These are phyloP conservation scores for Thelephora terrestris DNA, from an alignment of 1,284 basidiomycete genomes.

Conservation along the genomic window DNA sequence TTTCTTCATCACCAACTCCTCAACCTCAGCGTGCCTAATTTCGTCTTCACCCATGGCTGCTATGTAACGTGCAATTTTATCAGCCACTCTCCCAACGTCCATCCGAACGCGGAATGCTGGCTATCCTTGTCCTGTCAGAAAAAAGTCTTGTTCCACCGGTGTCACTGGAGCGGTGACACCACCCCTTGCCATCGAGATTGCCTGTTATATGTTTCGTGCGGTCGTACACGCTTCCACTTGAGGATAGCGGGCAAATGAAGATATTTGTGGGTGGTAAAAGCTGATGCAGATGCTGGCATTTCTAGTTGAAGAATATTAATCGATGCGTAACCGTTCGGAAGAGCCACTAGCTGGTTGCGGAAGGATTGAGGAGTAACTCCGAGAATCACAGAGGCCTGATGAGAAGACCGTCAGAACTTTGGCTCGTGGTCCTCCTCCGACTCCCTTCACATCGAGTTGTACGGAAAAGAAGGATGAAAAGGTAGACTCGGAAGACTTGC, in stretches of 20 bases:
- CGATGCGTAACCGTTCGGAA: background rate
- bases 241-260: conserved; percentile 70
- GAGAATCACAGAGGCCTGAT: too few relatives aligned
- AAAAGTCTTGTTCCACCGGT: conserved; percentile 67
- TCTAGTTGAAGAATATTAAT: background rate
- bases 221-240: conserved; percentile 79
- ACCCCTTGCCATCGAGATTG: conserved; percentile 83
- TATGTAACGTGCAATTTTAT: conserved; percentile 13
- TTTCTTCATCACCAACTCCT: conserved; percentile 41
- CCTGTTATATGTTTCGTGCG: conserved; percentile 82
- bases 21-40: conserved; percentile 17
- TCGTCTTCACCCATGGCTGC: conserved; percentile 9
- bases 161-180: conserved; percentile 74
- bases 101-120: conserved; percentile 68
- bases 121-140: conserved; percentile 79
- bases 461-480: too few relatives aligned
- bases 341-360: background rate
- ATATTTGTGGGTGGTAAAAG: conserved; percentile 39
- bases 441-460: too few relatives aligned
- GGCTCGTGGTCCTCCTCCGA: too few relatives aligned
- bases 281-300: conserved; percentile 1
- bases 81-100: conserved; percentile 20
- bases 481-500: too few relatives aligned
- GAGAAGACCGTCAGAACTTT: too few relatives aligned
- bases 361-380: background rate